Evolutionary conservation across 1,139 yeast species (phyloP), one percentile per base, ranked within the genome.

Genomic region (Zygosaccharomyces sapae): DNA sequence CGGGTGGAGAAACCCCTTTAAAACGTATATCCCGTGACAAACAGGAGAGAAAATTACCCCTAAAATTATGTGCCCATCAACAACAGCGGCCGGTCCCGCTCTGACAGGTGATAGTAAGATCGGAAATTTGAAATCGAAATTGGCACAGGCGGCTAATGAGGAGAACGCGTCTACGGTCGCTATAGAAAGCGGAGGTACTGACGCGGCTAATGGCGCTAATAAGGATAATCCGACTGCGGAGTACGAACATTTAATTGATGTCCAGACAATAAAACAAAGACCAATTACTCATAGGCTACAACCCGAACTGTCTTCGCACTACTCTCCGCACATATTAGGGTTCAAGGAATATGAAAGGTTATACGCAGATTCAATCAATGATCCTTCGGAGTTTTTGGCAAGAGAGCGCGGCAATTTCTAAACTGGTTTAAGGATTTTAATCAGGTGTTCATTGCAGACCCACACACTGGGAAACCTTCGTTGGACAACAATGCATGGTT

Each of bases 401-500:
- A 76, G 30, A 72, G 74, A 61, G 94, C 89, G 9, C 66, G 62
- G 34, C 72, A 79, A 52, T 67, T 70, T 54, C 72, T 86, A 58
- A 70, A 75, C 54, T 86, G 95, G 95, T 71, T 70, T 53, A 76
- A 70, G 47, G 82, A 80, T 5, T 85, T 84, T 62, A 79, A 78
- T 50, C 65, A 69, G 41, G 78, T 84, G 19, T 75, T 83, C 57
- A 70, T 71, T 53, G 87, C 89, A 3, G 70, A 63, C 34, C 67
- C 72, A 49, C 69, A 70, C 45, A 68, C 72, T 47, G 67, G 68
- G 16, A 57, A 64, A 33, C 71, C 70, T 36, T 81, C 81, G 55
- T 83, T 82, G 59, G 72, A 75, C 56, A 66, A 80, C 60, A 86
- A 85, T 50, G 78, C 88, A 25, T 86, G 94, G 94, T 86, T 85